Conservation (phyloP, 2,329 filamentous ascomycete genomes). For the Juglanconis oblonga region DNA sequence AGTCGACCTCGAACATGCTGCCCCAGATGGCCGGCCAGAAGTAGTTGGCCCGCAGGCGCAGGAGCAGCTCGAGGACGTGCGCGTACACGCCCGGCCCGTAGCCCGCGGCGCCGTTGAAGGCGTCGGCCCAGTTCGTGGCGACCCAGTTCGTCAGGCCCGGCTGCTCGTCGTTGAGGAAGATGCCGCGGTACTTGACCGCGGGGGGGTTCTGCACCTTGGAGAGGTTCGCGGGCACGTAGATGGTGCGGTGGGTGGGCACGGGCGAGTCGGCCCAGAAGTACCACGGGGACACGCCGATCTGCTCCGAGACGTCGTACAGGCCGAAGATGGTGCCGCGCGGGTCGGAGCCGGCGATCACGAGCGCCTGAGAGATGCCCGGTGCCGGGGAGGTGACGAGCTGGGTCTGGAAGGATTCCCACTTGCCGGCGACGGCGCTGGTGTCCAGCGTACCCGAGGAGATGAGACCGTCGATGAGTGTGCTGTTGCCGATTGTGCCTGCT, state of each 20-base stretch:
- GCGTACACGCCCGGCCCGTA: constrained; percentile 64
- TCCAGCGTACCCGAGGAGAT: constrained; percentile 55
- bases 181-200: constrained; percentile 64
- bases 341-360: constrained; percentile 68
- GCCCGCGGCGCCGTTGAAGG: constrained; percentile 41
- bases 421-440: constrained; percentile 52
- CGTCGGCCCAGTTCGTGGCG: constrained; percentile 38
- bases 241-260: constrained; percentile 44
- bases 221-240: constrained; percentile 49
- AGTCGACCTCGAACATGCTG: constrained; percentile 70
- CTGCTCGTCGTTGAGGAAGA: constrained; percentile 71
- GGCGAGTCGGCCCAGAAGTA: constrained; percentile 67
- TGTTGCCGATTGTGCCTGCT: constrained; percentile 65
- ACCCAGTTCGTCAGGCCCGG: constrained; percentile 68
- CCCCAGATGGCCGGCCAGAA: constrained; percentile 68
- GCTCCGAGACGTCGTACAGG: constrained; percentile 68
- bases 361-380: constrained; percentile 52
- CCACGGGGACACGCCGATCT: constrained; percentile 71
- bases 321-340: constrained; percentile 65
- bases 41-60: constrained; percentile 70
- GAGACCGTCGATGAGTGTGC: constrained; percentile 57
- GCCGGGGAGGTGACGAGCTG: constrained; percentile 56
- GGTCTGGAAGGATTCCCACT: constrained; percentile 69
- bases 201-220: constrained; percentile 56
- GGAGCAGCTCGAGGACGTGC: constrained; percentile 67